phyloP scores from a whole-genome alignment of 2,329 filamentous ascomycete genomes.

The Colletotrichum somersetense region DNA sequence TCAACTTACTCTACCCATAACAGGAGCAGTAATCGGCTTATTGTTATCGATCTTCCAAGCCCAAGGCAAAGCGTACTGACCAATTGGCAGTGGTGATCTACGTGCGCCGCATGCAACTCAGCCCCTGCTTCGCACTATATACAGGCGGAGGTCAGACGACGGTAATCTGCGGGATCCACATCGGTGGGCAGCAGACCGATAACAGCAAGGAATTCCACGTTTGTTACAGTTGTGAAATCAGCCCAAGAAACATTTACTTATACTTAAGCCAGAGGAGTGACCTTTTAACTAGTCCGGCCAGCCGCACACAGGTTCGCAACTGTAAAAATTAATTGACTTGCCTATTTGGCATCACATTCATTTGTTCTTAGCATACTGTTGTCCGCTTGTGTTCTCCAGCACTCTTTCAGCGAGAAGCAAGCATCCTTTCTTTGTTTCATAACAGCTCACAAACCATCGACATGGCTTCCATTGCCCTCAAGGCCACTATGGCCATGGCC shows the following conservation, averaged over 20 bases:
- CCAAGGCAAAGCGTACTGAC: too few species aligned
- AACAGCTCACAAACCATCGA: background rate
- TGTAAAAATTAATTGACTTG: background rate
- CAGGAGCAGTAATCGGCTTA: background rate
- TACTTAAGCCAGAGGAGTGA: too few species aligned
- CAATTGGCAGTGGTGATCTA: too few species aligned
- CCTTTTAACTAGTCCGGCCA: too few species aligned
- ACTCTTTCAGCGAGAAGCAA: background rate
- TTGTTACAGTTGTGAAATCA: too few species aligned
- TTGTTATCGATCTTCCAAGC: too few species aligned
- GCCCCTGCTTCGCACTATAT: background rate
- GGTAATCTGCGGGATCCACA: constrained; percentile 3
- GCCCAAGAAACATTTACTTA: too few species aligned
- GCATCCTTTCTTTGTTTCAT: background rate
- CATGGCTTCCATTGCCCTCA: background rate
- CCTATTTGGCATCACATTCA: background rate
- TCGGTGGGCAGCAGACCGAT: too few species aligned
- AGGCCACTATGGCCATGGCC: constrained; percentile 7
- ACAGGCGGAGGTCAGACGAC: background rate
- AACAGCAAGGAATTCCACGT: too few species aligned
- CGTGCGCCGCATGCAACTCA: too few species aligned
- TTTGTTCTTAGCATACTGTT: background rate
- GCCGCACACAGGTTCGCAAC: background rate
- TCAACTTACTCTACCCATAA: background rate
- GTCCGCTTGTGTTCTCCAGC: background rate